phyloP scores from a whole-genome alignment of 345 rosid species.

The thale cress (Arabidopsis thaliana) region DNA sequence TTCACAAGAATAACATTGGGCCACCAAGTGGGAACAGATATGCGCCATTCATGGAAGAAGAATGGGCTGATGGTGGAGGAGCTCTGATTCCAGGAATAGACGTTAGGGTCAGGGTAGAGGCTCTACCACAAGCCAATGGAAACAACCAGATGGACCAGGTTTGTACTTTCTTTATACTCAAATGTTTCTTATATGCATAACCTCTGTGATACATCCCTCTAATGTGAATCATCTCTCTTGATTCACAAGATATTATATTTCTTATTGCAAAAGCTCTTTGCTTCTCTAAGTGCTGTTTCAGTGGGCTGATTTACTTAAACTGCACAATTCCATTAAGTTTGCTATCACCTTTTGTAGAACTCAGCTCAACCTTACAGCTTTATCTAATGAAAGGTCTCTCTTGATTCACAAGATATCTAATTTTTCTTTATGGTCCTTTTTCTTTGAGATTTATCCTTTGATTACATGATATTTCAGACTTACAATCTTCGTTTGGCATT shows the following conservation, averaged over 20 bases:
- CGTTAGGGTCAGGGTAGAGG: constrained; percentile 45
- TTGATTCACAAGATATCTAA: constrained; percentile 25
- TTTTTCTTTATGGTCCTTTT: background rate
- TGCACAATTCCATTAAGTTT: constrained; percentile 8
- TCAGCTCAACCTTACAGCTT: constrained; percentile 3
- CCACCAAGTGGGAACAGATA: constrained; percentile 86
- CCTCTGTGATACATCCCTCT: background rate
- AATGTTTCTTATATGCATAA: constrained; percentile 7
- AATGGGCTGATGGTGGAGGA: constrained; percentile 67
- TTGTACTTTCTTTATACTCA: constrained; percentile 29
- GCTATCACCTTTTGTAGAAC: constrained; percentile 5
- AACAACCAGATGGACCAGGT: constrained; percentile 54
- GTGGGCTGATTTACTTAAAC: constrained; percentile 7
- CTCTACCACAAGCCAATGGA: constrained; percentile 35
- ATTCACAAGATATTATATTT: background rate
- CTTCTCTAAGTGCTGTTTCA: constrained; percentile 25
- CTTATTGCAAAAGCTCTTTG: constrained; percentile 26
- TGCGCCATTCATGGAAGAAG: constrained; percentile 81
- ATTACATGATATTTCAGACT: background rate
- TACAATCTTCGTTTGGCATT: constrained; percentile 1
- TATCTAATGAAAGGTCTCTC: constrained; percentile 11
- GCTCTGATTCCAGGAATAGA: constrained; percentile 69
- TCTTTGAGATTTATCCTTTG: background rate
- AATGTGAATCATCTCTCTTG: constrained; percentile 8
- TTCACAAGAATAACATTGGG: constrained; percentile 89